Percentiles rank a stretch among this genome's conserved stretches.
Evolutionary conservation across 2,329 filamentous ascomycete species (phyloP).

Genomic region (Sarocladium oryzae): DNA sequence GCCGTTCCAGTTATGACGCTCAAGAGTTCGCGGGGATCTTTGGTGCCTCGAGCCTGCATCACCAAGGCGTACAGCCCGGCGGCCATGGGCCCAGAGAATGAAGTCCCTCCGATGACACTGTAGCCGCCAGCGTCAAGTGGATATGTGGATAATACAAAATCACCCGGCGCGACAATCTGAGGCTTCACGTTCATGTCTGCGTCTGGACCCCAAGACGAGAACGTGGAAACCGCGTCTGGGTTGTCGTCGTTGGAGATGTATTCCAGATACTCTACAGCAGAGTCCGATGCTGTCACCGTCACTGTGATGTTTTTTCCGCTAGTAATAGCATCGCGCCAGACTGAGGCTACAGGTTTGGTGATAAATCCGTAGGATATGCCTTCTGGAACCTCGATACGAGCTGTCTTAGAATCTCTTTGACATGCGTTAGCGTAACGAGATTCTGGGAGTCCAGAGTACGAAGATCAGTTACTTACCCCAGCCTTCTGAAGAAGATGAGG

Average conservation of each 20-base stretch:
- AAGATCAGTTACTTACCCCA: background rate
- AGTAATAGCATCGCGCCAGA: background rate
- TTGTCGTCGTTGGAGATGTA: background rate
- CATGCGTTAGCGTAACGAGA: background rate
- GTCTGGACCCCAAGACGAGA: conserved; percentile 34
- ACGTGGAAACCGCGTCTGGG: conserved; percentile 23
- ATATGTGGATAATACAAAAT: conserved; percentile 38
- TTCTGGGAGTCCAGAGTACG: background rate
- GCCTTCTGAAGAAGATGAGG: background rate
- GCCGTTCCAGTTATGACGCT: background rate
- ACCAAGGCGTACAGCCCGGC: conserved; percentile 33
- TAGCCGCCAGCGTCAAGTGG: conserved; percentile 31
- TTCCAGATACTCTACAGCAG: background rate
- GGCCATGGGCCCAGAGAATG: conserved; percentile 38
- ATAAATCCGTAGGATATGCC: background rate
- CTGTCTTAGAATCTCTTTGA: background rate
- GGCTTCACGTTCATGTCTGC: conserved; percentile 33
- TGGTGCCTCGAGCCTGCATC: conserved; percentile 34
- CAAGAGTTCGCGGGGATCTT: background rate
- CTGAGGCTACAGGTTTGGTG: background rate
- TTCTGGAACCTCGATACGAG: background rate
- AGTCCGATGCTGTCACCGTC: background rate
- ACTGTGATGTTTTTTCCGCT: background rate
- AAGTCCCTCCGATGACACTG: conserved; percentile 37
- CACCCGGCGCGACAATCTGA: conserved; percentile 31